Conservation (phyloP, 176 grass and related monocot genomes). For the Tillandsia fasciculata region DNA sequence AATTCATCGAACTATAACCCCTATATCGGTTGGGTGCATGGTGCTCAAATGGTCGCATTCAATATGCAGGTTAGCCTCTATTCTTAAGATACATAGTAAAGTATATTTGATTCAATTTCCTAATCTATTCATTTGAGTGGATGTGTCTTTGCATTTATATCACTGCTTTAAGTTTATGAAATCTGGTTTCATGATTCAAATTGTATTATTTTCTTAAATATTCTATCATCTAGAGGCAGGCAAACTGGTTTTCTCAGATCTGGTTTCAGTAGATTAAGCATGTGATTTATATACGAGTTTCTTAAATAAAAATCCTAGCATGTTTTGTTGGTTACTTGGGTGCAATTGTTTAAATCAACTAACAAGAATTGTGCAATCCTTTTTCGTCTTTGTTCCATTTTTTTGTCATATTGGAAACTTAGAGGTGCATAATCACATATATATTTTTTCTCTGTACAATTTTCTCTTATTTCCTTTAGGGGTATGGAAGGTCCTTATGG, state of each 20-base stretch:
- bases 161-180: neutral
- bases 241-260: neutral
- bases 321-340: neutral
- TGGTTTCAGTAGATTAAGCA: neutral
- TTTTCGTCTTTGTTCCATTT: neutral
- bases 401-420: neutral
- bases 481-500: constrained; percentile 90
- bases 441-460: neutral
- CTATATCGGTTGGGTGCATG: constrained; percentile 21
- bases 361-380: neutral
- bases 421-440: neutral
- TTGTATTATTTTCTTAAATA: neutral
- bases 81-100: neutral
- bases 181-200: neutral
- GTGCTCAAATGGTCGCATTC: constrained; percentile 30
- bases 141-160: neutral
- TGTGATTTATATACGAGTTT: neutral
- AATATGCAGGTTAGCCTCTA: constrained; percentile 22
- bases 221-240: neutral
- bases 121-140: neutral
- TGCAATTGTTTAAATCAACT: neutral
- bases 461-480: constrained; percentile 31
- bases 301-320: neutral
- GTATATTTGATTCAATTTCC: neutral
- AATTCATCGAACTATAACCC: constrained; percentile 24